These are phyloP conservation scores for Myriangium duriaei DNA, from an alignment of 2,329 filamentous ascomycete genomes.

Conservation along the genomic window DNA sequence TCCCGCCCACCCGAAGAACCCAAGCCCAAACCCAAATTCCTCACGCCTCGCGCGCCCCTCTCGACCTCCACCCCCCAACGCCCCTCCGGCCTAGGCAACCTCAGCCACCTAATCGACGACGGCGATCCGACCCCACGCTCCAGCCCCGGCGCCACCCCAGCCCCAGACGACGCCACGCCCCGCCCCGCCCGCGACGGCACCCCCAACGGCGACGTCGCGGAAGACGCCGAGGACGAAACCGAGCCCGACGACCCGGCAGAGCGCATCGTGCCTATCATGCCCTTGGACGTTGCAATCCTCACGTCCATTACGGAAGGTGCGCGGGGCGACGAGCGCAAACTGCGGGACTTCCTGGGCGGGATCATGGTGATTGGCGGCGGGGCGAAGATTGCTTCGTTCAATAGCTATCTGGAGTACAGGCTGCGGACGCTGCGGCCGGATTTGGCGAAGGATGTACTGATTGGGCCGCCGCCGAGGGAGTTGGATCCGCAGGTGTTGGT, in stretches of 20 bases:
- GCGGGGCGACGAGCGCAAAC: slow-evolving; percentile 81
- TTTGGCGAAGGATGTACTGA: slow-evolving; percentile 54
- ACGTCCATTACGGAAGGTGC: slow-evolving; percentile 80
- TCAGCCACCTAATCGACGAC: slow-evolving; percentile 53
- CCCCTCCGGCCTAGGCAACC: slow-evolving; percentile 44
- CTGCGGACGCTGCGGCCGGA: slow-evolving; percentile 53
- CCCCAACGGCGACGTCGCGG: slow-evolving; percentile 28
- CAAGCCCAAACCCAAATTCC: slow-evolving; percentile 44
- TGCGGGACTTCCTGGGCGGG: slow-evolving; percentile 75
- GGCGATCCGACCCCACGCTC: slow-evolving; percentile 66
- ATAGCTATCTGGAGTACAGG: slow-evolving; percentile 69
- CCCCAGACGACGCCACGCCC: slow-evolving; percentile 63
- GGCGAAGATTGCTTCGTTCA: slow-evolving; percentile 67
- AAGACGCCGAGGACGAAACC: slow-evolving; percentile 36
- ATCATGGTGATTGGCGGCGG: slow-evolving; percentile 88
- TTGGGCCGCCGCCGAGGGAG: slow-evolving; percentile 66
- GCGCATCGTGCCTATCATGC: slow-evolving; percentile 64
- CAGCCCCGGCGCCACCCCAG: slow-evolving; percentile 78
- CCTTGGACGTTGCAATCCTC: slow-evolving; percentile 80
- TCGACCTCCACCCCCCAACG: slow-evolving; percentile 17
- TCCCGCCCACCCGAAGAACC: slow-evolving; percentile 37
- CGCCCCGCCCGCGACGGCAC: slow-evolving; percentile 30
- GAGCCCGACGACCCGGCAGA: slow-evolving; percentile 36
- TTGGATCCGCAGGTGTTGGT: slow-evolving; percentile 94
- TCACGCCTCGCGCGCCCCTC: slow-evolving; percentile 17